Evolutionary conservation across 148 eudicot genomes (phyloP), one percentile per base, ranked within the genome.

Genomic region (Nepenthes gracilis): DNA sequence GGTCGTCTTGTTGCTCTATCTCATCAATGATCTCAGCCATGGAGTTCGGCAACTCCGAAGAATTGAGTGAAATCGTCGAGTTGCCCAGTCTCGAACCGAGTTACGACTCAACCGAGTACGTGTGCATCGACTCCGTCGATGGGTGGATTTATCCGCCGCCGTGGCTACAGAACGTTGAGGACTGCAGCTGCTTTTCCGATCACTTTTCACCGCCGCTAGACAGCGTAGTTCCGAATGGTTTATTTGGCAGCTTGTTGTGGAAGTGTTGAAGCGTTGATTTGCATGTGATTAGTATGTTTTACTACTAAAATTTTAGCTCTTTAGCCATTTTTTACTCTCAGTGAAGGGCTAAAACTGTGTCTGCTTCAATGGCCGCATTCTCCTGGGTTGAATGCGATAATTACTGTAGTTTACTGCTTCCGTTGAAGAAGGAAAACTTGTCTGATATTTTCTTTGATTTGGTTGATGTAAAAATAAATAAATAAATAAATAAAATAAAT

Each of bases 51-150:
- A 66, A 64, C 65, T 59, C 78, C 5, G 93, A 86, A 10, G 96
- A 89, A 38, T 50, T 89, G 57, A 59, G 81, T 14, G 82, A 86
- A 63, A 89, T 89, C 45, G 77, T 86, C 4, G 85, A 85, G 77
- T 64, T 87, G 57, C 97, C 97, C 63, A 83, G 84, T 6, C 69
- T 90, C 32, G 83, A 72, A 6, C 2, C 83, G 38, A 35, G 70
- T 58, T 80, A 65, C 14, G 79, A 79, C 64, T 70, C 80, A 12
- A 35, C 43, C 60, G 97, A 89, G 2, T 74, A 75, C 23, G 86
- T 79, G 37, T 84, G 68, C 7, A 34, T 63, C 4, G 84, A 73
- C 67, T 68, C 78, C 59, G 71, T 58, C 43, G 74, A 67, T 15
- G 85, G 80, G 45, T 83, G 93, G 93, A 23, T 58, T 2, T 78